phyloP scores from a whole-genome alignment of 192 early-diverging fungal genomes.

The Obelidium mucronatum region DNA sequence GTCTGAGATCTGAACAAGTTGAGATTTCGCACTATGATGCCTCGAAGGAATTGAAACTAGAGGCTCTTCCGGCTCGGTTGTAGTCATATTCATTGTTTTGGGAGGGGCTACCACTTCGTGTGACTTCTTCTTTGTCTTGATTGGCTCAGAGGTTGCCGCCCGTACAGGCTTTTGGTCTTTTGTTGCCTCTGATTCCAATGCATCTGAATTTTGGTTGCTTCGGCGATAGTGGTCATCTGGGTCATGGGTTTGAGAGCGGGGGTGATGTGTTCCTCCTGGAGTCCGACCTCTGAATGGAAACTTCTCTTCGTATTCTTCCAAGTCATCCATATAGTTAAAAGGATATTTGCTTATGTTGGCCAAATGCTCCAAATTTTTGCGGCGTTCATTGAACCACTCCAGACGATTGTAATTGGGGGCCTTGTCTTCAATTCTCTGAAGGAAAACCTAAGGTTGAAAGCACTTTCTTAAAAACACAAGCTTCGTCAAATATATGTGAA shows the following conservation, averaged over 20 bases:
- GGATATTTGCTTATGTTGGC: constrained; percentile 58
- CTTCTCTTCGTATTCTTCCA: constrained; percentile 39
- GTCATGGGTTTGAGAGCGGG: not conserved
- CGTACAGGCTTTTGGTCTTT: not conserved
- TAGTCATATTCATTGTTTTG: not conserved
- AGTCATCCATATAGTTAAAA: constrained; percentile 38
- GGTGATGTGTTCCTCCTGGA: constrained; percentile 2
- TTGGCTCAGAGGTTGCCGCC: not conserved
- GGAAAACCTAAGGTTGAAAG: constrained; percentile 40
- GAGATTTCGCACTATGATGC: not conserved
- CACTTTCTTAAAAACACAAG: not conserved
- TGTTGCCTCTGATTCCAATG: not conserved
- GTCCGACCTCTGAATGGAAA: not conserved
- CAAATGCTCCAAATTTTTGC: constrained; percentile 55
- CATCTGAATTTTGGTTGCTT: too few species aligned
- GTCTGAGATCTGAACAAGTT: not conserved
- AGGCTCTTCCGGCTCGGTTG: not conserved
- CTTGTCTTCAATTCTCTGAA: constrained; percentile 58
- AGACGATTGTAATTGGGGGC: constrained; percentile 51
- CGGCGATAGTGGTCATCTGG: not conserved
- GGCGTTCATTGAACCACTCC: constrained; percentile 49
- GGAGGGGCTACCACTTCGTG: too few species aligned
- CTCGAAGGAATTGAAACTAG: not conserved
- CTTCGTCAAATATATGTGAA: too few species aligned
- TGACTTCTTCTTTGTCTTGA: not conserved